phyloP scores from a whole-genome alignment of 345 rosid species.

The Sonneratia alba region DNA sequence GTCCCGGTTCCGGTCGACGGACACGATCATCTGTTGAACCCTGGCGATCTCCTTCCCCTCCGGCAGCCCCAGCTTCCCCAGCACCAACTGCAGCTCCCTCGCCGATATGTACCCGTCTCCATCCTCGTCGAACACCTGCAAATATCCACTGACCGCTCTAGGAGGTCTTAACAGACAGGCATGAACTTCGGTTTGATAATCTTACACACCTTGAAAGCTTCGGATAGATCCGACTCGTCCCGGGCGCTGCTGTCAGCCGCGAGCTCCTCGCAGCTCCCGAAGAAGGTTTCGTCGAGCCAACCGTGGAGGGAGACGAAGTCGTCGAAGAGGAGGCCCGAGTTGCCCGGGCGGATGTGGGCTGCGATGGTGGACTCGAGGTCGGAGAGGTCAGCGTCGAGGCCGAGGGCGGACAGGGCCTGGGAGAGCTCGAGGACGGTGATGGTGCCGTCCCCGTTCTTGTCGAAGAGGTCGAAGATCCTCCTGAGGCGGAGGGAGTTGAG shows the following conservation, averaged over 20 bases:
- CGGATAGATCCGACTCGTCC: conserved; percentile 69
- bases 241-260: conserved; percentile 7
- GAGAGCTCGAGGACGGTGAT: conserved; percentile 54
- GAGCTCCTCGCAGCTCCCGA: conserved; percentile 15
- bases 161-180: no score
- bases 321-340: conserved; percentile 44
- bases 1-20: conserved; percentile 70
- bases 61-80: conserved; percentile 59
- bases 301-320: conserved; percentile 58
- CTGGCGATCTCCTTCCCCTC: conserved; percentile 62
- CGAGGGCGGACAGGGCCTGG: conserved; percentile 55
- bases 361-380: conserved; percentile 49
- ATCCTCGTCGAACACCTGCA: conserved; percentile 84
- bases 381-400: conserved; percentile 50
- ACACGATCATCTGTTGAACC: conserved; percentile 71
- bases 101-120: conserved; percentile 91
- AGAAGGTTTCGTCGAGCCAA: conserved; percentile 41
- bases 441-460: conserved; percentile 67
- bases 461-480: conserved; percentile 69
- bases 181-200: neutral
- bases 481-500: conserved; percentile 63
- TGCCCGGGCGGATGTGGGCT: conserved; percentile 44
- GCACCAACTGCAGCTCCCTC: conserved; percentile 55
- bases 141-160: neutral
- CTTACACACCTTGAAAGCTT: conserved; percentile 74